Evolutionary conservation across 2,329 filamentous ascomycete genomes (phyloP).

Genomic region (Phialemoniopsis sp.): DNA sequence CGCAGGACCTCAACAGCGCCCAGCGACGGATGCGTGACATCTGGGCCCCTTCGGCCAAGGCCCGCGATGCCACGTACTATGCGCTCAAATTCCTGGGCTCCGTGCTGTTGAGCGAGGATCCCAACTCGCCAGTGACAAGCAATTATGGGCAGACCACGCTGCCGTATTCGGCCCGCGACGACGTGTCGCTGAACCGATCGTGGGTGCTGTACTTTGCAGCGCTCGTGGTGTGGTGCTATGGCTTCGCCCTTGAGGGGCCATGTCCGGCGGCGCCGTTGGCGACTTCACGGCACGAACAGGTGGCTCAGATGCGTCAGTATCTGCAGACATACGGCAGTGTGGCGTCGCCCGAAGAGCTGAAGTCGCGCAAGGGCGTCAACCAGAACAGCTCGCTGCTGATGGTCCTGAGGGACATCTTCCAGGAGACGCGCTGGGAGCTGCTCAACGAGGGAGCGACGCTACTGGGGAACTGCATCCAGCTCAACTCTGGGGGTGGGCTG

Average conservation of each 20-base stretch:
- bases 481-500: conserved; percentile 38
- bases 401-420: conserved; percentile 77
- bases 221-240: conserved; percentile 93
- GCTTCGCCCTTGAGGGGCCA: conserved; percentile 82
- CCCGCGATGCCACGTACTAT: conserved; percentile 88
- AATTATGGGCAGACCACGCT: conserved; percentile 26
- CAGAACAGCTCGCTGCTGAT: conserved; percentile 76
- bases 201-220: conserved; percentile 95
- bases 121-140: conserved; percentile 27
- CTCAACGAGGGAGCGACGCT: conserved; percentile 81
- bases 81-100: conserved; percentile 83
- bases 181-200: conserved; percentile 83
- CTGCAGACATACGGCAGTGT: conserved; percentile 70
- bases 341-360: conserved; percentile 71
- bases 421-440: conserved; percentile 83
- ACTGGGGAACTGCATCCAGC: conserved; percentile 73
- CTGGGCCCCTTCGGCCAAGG: conserved; percentile 86
- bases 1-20: conserved; percentile 74
- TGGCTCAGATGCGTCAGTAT: conserved; percentile 75
- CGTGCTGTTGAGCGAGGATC: conserved; percentile 65
- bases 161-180: conserved; percentile 78
- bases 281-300: conserved; percentile 58
- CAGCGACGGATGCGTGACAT: conserved; percentile 79
- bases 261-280: conserved; percentile 51
- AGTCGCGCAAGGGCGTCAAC: conserved; percentile 71